Evolutionary conservation across 768 basidiomycete genomes (phyloP).

Genomic region (Xerocomus brunneocitrinus): DNA sequence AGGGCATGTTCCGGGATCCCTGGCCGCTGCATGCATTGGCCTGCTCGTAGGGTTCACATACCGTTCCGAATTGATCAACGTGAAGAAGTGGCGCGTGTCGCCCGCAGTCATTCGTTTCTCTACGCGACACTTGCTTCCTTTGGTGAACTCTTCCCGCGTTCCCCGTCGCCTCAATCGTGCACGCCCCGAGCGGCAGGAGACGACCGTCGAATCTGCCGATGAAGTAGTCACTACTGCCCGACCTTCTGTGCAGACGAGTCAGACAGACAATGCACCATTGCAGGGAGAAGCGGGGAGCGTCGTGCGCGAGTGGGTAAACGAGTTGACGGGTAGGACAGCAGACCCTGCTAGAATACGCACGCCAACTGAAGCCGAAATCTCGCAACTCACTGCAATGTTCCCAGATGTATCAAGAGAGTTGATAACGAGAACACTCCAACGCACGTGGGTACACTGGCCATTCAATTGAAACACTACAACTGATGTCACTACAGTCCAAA

Average conservation of each 20-base stretch:
- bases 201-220: constrained; percentile 32
- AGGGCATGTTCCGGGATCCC: constrained; percentile 62
- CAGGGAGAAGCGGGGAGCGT: constrained; percentile 38
- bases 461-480: not conserved
- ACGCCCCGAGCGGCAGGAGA: constrained; percentile 50
- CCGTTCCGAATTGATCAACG: constrained; percentile 73
- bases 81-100: constrained; percentile 79
- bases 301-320: constrained; percentile 76
- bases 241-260: constrained; percentile 25
- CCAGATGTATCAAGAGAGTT: constrained; percentile 71
- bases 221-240: constrained; percentile 65
- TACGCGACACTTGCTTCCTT: constrained; percentile 54
- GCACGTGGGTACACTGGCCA: constrained; percentile 51
- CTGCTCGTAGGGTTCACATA: constrained; percentile 72
- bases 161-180: constrained; percentile 70
- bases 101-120: constrained; percentile 51
- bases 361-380: constrained; percentile 73
- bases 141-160: constrained; percentile 60
- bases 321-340: constrained; percentile 63
- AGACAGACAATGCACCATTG: constrained; percentile 17
- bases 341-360: constrained; percentile 59
- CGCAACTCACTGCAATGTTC: constrained; percentile 75
- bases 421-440: constrained; percentile 71
- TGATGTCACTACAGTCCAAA: constrained; percentile 48
- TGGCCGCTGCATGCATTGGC: constrained; percentile 58